phyloP scores from a whole-genome alignment of 768 basidiomycete genomes.

The Tulasnella sp. region DNA sequence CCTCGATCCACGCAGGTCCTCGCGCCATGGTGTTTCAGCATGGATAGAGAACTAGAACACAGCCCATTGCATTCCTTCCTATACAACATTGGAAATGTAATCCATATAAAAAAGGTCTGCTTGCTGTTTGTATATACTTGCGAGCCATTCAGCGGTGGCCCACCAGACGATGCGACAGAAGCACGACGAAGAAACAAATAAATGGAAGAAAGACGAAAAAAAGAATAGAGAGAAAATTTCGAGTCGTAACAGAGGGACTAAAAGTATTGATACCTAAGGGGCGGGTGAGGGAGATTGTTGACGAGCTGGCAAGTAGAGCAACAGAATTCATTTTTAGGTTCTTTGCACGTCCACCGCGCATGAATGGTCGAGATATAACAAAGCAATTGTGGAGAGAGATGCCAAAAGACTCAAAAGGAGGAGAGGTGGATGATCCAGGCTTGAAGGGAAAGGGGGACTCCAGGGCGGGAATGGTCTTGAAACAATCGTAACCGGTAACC shows the following conservation, averaged over 20 bases:
- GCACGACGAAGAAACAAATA: neutral
- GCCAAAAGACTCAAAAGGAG: neutral
- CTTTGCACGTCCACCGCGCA: neutral
- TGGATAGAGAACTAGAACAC: neutral
- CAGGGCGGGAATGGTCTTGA: neutral
- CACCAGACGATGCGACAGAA: neutral
- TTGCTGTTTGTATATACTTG: neutral
- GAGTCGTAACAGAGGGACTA: neutral
- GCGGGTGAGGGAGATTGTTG: neutral
- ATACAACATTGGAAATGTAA: constrained; percentile 8
- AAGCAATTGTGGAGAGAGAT: neutral
- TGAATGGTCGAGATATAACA: neutral
- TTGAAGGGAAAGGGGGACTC: neutral
- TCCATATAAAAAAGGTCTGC: constrained; percentile 1
- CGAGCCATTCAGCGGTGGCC: neutral
- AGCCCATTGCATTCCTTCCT: neutral
- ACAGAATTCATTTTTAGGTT: neutral
- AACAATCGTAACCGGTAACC: neutral
- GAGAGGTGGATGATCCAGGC: neutral
- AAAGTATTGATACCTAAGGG: constrained; percentile 5
- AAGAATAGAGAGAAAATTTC: neutral
- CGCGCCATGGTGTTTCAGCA: neutral
- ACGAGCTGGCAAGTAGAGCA: neutral
- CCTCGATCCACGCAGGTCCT: neutral
- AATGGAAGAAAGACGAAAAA: neutral